Evolutionary conservation across 768 basidiomycete species (phyloP), one percentile per base, ranked within the genome.

Genomic region (Lanmaoa pseudosensibilis): DNA sequence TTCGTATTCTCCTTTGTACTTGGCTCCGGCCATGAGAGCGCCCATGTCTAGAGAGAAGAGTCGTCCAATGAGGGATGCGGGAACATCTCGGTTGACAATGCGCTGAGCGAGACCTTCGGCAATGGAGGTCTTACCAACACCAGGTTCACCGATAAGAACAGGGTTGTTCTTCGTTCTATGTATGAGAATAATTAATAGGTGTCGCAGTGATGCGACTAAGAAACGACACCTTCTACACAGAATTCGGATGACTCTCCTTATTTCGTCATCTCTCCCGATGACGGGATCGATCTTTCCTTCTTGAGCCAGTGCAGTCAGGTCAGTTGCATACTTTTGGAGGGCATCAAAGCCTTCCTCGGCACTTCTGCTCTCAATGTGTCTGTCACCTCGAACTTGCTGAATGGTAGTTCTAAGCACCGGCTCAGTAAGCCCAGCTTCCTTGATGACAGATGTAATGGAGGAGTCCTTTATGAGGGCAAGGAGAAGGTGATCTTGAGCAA

Each of bases 211-310:
- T 12, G 12, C 10, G 23, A 36, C 2, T 1, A 8, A 41, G 25
- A 50, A n/a, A 56, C n/a, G 27, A 18, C 16, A 85, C 85, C 87
- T 82, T 78, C 89, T 76, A 61, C 90, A 93, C 34, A 94, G 80
- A 62, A 94, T 91, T 43, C 92, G 87, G 52, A 94, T 81, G 39
- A 82, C 85, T 44, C 94, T 83, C 50, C 94, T 83, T 61, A 97
- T 94, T 69, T 95, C 94, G 62, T 94, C 88, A 69, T 96, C 94
- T 50, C 93, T 84, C 10, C 94, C 94, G 55, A 97, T 93, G 30
- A 94, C 91, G 4, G 94, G 94, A 70, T 97, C 94, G n/a, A 96
- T 84, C 71, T 95, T 95, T 15, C 94, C 94, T 68, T 92, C 90
- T 68, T 88, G 87, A 32, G 94, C 94, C 3, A 95, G 78, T 4